Evolutionary conservation across 305 asterid species (phyloP).

Genomic region (Fraxinus paxiana): DNA sequence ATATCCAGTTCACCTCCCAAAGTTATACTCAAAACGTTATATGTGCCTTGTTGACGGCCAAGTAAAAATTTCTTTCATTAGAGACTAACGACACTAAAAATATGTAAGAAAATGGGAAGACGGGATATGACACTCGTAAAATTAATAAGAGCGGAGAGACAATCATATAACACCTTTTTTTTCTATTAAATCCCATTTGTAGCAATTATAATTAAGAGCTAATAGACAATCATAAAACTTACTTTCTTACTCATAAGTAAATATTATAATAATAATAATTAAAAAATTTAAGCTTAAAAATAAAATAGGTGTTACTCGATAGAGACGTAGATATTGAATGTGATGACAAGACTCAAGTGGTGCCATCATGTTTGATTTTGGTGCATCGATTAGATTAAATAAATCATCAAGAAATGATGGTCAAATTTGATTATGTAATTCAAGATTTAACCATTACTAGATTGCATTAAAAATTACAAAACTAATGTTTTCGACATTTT

Average conservation of each 20-base stretch:
- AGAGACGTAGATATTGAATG: neutral
- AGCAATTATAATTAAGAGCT: neutral
- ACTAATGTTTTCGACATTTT: too few species aligned
- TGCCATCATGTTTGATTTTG: neutral
- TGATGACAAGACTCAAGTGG: neutral
- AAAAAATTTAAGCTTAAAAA: neutral
- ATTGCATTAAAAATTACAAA: neutral
- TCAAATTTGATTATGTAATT: neutral
- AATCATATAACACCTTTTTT: neutral
- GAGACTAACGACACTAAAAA: neutral
- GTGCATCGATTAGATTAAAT: neutral
- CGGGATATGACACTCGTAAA: neutral
- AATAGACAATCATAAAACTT: neutral
- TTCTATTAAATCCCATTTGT: neutral
- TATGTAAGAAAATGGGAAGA: neutral
- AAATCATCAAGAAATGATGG: neutral
- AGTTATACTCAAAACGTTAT: neutral
- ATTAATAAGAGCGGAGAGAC: neutral
- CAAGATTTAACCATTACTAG: neutral
- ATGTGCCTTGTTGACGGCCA: neutral
- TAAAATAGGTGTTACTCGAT: neutral
- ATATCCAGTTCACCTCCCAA: neutral
- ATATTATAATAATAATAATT: neutral
- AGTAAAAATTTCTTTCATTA: neutral
- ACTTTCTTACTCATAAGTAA: neutral